A percentile compares a stretch with the other conserved stretches of the same genome.
Conservation (phyloP, 768 basidiomycete species). For the Pulveroboletus sp. region DNA sequence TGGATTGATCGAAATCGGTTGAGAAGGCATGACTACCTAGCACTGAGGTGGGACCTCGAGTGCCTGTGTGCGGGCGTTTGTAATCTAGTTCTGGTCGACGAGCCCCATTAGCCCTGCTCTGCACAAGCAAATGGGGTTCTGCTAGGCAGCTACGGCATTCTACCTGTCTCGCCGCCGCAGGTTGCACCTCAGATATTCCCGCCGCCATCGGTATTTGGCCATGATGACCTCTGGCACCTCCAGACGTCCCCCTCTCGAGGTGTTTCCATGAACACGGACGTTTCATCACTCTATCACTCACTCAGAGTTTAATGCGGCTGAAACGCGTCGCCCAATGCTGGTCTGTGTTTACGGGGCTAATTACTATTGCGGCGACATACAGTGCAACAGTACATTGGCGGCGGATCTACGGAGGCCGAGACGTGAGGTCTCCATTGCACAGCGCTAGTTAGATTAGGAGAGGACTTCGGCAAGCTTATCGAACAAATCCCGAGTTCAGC, state of each 20-base stretch:
- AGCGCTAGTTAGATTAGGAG: conserved; percentile 1
- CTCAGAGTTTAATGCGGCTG: conserved; percentile 20
- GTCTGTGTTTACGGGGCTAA: conserved; percentile 7
- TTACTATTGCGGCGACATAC: conserved; percentile 1
- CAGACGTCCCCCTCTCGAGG: conserved; percentile 1
- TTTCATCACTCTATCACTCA: conserved; percentile 15
- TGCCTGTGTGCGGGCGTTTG: conserved; percentile 10
- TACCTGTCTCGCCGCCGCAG: conserved; percentile 2
- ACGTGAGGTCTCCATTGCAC: too few species aligned
- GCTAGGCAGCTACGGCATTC: conserved; percentile 2
- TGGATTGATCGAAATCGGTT: neutral
- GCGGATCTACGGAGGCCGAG: conserved; percentile 8
- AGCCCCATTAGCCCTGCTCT: neutral
- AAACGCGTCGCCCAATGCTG: conserved; percentile 20
- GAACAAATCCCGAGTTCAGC: neutral
- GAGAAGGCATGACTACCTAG: neutral
- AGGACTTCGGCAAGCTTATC: neutral
- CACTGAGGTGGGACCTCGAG: conserved; percentile 17
- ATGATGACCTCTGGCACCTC: conserved; percentile 9
- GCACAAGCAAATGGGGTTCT: neutral
- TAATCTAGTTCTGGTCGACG: neutral
- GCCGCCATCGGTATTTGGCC: conserved; percentile 2
- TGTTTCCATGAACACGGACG: conserved; percentile 17
- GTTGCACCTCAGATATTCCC: neutral
- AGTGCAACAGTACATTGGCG: neutral